Base-by-base conservation (phyloP, 768 basidiomycete species). In the Termitomyces sp. region DNA sequence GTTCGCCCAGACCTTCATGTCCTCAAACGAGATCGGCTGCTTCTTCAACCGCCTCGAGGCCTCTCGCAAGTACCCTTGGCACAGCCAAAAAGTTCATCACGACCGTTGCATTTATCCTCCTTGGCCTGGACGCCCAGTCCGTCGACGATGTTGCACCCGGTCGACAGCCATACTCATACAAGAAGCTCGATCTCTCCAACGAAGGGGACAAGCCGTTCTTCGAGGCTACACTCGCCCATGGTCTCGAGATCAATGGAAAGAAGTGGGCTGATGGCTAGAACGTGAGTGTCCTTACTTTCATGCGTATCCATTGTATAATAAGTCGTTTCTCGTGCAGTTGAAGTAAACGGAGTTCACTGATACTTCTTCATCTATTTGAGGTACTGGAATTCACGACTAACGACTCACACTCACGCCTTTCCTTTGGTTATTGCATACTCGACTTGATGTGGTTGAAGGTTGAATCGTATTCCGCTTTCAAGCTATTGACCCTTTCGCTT, bases 11-110 rank as follows among this genome's bases (percentile, higher is more conserved):
- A 83, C 83, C 52, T 98, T 92, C 83, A 97, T 93, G 95, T 95
- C 93, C 59, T 83, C 86, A 61, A 98, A 98, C 82, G 91, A 90
- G 74, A 86, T 97, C 69, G 85, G 86, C 61, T 95, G 96, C n/a
- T 94, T 96, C 86, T 98, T 95, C 85, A 92, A 95, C 82, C 93
- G 96, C 60, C 86, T 99, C 12, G 97, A 98, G 78, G 97, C 86
- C 7, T 94, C 94, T 26, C 89, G 95, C 75, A 95, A 97, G 76
- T 96, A 97, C 81, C 82, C 86, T 95, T 60, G 96, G 96, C 69
- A 75, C 76, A 68, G 53, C 79, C 71, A 89, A 91, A 74, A 79
- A 91, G 75, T 91, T 87, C 36, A 61, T 88, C 69, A 93, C 97
- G 75, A 70, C 85, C 46, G 97, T 97, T 70, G 85, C 74, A 54